Conservation (phyloP, 2,329 filamentous ascomycete genomes). For the Ophiostoma pallidulum region DNA sequence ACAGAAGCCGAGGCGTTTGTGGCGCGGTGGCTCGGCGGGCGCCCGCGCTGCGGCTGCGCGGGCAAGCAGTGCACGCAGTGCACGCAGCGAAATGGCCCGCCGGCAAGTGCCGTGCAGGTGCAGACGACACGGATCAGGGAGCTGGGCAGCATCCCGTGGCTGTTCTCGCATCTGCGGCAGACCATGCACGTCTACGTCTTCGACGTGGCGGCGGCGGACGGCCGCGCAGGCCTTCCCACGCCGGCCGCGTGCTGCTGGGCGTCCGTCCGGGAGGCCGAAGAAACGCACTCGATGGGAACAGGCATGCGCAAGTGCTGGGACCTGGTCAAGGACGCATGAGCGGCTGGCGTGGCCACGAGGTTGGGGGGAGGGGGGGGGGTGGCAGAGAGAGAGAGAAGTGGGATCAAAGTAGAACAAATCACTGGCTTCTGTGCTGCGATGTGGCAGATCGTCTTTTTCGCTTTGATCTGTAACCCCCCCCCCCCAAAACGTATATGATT, state of each 20-base stretch:
- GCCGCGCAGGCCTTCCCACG: not conserved
- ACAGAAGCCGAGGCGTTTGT: conserved; percentile 11
- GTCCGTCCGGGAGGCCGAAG: conserved; percentile 31
- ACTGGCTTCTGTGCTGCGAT: too few species aligned
- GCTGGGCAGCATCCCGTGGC: conserved; percentile 45
- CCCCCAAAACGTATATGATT: too few species aligned
- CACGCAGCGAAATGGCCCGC: not conserved
- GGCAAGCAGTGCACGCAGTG: too few species aligned
- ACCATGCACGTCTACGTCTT: conserved; percentile 50
- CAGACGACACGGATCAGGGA: conserved; percentile 29
- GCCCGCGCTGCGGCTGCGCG: not conserved
- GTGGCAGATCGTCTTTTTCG: too few species aligned
- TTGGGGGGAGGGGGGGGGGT: too few species aligned
- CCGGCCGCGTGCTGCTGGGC: conserved; percentile 27
- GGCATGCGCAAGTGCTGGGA: conserved; percentile 51
- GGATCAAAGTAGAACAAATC: not conserved
- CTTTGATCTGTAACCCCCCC: too few species aligned
- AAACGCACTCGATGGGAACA: conserved; percentile 44
- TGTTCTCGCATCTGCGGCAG: conserved; percentile 47
- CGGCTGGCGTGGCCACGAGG: too few species aligned
- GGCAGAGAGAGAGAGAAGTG: too few species aligned
- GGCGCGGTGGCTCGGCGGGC: conserved; percentile 5
- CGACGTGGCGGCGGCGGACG: conserved; percentile 22
- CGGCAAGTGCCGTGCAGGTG: not conserved
- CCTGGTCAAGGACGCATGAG: conserved; percentile 26